Evolutionary conservation across 106 monocot genomes (phyloP), one percentile per base, ranked within the genome.

Genomic region (Ottelia alismoides): DNA sequence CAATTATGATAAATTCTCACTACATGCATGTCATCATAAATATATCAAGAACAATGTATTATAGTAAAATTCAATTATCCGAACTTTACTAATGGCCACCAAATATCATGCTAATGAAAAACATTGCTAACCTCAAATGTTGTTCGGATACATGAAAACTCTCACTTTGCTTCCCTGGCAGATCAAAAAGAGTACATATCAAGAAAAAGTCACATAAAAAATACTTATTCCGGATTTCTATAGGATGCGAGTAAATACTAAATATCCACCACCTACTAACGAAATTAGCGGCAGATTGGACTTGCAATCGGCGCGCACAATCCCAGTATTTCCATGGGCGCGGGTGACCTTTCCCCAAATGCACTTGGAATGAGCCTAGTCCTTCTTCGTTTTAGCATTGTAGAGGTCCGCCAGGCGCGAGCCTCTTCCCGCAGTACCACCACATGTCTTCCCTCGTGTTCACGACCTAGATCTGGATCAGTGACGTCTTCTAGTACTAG

Each of bases 321-420:
- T 82, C 2, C 86, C 86, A 32, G 72, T 78, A 69, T 86, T 92
- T 2, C 85, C 78, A 14, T 92, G 85, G 6, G 85, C 75, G 16
- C 78, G 72, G 0, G 76, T 50, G 58, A 86, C 85, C 71, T 83
- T 87, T 5, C 92, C 87, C 92, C 86, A 87, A 28, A 92, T 79
- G 76, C 74, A 79, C 17, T 80, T 61, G 49, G 65, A 77, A 53
- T 69, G 75, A 11, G 77, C 47, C 2, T 80, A 87, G 17, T 74
- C 53, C 35, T 74, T 75, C 80, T 87, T 92, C 27, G 77, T 74
- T 63, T 92, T 92, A 1, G 80, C 92, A 72, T 77, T 87, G 83
- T 93, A 92, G 31, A 87, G 61, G 70, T 83, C 83, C 0, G 83
- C 83, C 60, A n/a, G n/a, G n/a, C n/a, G n/a, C n/a, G n/a, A 81